Evolutionary conservation across 1,284 basidiomycete species (phyloP).

Genomic region (Rhodotorula mucilaginosa): DNA sequence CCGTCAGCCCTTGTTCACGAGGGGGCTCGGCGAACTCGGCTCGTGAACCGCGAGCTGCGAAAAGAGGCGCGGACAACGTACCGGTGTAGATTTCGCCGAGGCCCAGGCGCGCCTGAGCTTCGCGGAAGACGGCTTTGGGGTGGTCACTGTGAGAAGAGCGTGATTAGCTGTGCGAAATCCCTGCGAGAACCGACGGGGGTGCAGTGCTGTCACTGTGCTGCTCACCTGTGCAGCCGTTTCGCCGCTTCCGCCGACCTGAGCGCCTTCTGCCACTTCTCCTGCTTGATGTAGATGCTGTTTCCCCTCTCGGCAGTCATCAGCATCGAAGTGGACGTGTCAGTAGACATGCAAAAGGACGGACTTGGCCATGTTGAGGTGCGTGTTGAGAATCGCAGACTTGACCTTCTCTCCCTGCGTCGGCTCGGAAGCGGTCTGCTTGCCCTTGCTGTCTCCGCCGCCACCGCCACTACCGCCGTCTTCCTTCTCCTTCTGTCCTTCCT

Average conservation of each 20-base stretch:
- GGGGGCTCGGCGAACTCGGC: no score
- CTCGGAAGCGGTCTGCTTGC: not conserved
- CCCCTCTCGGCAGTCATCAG: not conserved
- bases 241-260: constrained; percentile 24
- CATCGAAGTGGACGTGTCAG: not conserved
- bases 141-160: constrained; percentile 6
- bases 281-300: constrained; percentile 27
- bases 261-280: constrained; percentile 23
- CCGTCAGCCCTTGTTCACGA: no score
- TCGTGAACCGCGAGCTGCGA: not conserved
- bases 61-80: not conserved
- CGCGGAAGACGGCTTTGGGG: constrained; percentile 30
- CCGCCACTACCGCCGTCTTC: not conserved
- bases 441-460: not conserved
- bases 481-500: not conserved
- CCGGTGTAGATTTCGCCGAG: constrained; percentile 16
- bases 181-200: not conserved
- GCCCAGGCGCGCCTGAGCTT: constrained; percentile 34
- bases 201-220: no score
- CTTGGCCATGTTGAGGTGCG: constrained; percentile 18
- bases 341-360: not conserved
- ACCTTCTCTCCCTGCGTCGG: not conserved
- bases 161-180: no score
- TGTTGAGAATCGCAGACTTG: constrained; percentile 14
- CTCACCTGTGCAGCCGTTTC: constrained; percentile 29